Percentiles rank a stretch among this genome's conserved stretches.
phyloP scores from a whole-genome alignment of 2,329 filamentous ascomycete genomes.

The Albophoma yamanashiensis region DNA sequence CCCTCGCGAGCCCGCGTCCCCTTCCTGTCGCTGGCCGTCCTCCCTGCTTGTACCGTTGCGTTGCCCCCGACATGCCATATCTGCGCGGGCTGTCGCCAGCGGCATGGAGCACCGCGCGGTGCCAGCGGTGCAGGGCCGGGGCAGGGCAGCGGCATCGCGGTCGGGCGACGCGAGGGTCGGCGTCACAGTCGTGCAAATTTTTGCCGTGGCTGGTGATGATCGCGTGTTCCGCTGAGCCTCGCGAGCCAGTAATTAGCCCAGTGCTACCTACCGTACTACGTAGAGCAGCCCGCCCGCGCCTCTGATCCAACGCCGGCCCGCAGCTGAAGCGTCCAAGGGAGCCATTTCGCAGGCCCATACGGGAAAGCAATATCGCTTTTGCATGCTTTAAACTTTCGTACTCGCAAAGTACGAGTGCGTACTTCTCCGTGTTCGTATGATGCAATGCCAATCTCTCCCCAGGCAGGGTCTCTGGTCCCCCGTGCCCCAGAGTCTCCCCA shows the following conservation, averaged over 20 bases:
- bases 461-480: background rate
- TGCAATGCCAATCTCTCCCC: background rate
- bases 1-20: too few species aligned
- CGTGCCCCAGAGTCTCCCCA: background rate
- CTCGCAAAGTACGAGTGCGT: too few species aligned
- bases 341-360: too few species aligned
- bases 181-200: conserved; percentile 1
- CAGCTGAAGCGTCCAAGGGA: too few species aligned
- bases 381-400: too few species aligned
- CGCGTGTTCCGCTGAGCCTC: conserved; percentile 2
- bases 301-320: background rate
- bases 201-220: conserved; percentile 4
- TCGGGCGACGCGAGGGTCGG: background rate
- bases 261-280: too few species aligned
- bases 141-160: background rate
- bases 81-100: background rate
- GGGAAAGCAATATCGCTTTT: too few species aligned
- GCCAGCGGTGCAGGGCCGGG: background rate
- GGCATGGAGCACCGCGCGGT: background rate
- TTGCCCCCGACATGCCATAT: background rate
- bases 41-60: background rate
- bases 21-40: background rate
- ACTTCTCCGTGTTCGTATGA: background rate
- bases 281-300: background rate
- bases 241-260: background rate